Conservation (phyloP, 176 grass and related monocot genomes). For the Oryza meridionalis region DNA sequence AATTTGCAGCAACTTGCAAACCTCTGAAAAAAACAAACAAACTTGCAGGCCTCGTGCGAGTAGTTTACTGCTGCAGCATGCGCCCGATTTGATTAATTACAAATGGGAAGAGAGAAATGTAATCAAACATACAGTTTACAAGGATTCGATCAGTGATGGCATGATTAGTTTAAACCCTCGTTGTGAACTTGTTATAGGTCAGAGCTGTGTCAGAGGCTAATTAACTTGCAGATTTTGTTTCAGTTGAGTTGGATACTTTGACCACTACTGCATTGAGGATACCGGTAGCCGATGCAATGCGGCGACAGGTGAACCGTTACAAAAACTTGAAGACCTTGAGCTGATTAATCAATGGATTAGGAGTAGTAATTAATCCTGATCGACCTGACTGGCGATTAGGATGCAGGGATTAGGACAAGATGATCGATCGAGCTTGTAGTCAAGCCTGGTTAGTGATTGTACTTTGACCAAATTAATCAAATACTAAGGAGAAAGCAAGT, state of each 20-base stretch:
- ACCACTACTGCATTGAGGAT: background rate
- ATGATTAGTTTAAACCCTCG: background rate
- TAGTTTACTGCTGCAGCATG: background rate
- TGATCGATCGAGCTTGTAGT: background rate
- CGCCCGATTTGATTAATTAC: background rate
- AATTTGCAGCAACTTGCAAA: background rate
- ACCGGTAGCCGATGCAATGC: background rate
- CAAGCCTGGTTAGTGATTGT: background rate
- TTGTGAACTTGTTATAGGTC: background rate
- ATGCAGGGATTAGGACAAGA: background rate
- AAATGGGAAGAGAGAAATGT: background rate
- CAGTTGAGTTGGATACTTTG: background rate
- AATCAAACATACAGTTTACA: background rate
- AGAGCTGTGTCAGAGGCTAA: background rate
- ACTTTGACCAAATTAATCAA: background rate
- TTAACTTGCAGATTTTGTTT: background rate
- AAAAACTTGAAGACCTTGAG: background rate
- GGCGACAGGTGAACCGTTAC: background rate
- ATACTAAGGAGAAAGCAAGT: background rate
- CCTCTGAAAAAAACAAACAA: background rate
- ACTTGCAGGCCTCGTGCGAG: background rate
- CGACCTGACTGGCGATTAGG: background rate
- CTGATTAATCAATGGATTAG: background rate
- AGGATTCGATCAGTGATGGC: background rate
- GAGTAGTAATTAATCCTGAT: background rate